phyloP scores from a whole-genome alignment of 1,284 basidiomycete species.

The Naganishia sp. region DNA sequence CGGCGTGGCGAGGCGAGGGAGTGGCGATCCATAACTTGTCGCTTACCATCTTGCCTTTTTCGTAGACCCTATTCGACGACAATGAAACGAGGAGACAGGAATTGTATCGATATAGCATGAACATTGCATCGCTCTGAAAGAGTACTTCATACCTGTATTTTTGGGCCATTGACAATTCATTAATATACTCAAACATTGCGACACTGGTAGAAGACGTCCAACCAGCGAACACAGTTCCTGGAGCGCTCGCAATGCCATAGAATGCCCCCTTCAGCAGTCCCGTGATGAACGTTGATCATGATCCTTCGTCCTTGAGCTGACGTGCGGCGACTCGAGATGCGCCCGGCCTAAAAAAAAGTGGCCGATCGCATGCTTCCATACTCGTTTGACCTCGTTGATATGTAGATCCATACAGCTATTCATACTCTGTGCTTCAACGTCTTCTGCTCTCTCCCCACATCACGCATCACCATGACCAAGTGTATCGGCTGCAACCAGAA shows the following conservation, averaged over 20 bases:
- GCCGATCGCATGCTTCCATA: background rate
- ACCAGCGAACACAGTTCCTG: too few species aligned
- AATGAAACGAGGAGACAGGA: background rate
- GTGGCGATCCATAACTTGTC: background rate
- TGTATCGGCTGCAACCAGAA: conserved; percentile 51
- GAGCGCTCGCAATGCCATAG: too few species aligned
- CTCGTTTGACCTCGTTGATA: background rate
- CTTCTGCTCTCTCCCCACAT: background rate
- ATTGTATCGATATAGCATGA: conserved; percentile 5
- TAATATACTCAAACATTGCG: too few species aligned
- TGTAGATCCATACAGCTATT: too few species aligned
- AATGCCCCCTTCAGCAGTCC: too few species aligned
- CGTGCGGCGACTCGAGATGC: background rate
- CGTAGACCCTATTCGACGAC: too few species aligned
- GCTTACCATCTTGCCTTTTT: too few species aligned
- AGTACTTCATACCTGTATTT: too few species aligned
- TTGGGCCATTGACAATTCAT: too few species aligned
- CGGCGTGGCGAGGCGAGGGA: background rate
- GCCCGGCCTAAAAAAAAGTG: conserved; percentile 18
- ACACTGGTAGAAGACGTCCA: too few species aligned
- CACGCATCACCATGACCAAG: conserved; percentile 30
- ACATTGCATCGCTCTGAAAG: background rate
- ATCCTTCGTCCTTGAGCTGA: background rate
- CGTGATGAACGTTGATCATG: too few species aligned
- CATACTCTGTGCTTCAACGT: too few species aligned